A percentile compares a stretch with the other conserved stretches of the same genome.
Conservation (phyloP, 768 basidiomycete species). For the Mycena maculata region DNA sequence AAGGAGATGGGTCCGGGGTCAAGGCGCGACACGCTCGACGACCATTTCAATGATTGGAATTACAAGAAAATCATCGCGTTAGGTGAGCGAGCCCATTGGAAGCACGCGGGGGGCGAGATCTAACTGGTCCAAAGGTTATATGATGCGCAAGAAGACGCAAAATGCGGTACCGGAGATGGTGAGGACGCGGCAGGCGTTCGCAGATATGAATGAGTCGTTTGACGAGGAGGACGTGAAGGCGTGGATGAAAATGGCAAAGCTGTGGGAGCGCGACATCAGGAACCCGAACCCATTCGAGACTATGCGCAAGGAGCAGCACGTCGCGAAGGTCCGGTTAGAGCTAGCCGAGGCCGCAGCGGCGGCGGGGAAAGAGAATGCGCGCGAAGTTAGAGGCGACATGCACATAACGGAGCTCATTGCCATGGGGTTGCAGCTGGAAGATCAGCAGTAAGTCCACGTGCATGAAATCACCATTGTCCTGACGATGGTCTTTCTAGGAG, state of each 20-base stretch:
- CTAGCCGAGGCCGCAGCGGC: neutral
- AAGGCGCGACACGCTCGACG: slow-evolving; percentile 3
- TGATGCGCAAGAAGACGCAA: neutral
- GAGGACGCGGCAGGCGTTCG: neutral
- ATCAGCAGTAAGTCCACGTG: slow-evolving; percentile 32
- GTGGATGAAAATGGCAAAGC: neutral
- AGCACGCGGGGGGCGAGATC: too few species aligned
- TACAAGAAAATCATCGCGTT: slow-evolving; percentile 17
- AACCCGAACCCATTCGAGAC: neutral
- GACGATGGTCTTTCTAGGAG: neutral
- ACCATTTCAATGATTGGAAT: slow-evolving; percentile 23
- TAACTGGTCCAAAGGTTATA: neutral
- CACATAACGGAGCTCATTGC: slow-evolving; percentile 22
- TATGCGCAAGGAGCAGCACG: neutral
- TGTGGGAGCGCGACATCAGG: neutral
- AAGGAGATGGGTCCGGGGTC: slow-evolving; percentile 49
- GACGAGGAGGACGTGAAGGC: neutral
- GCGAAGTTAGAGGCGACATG: slow-evolving; percentile 18
- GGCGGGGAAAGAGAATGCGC: neutral
- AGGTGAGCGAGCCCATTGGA: slow-evolving; percentile 9
- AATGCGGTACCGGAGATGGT: neutral
- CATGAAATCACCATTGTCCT: too few species aligned
- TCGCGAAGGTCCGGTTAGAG: neutral
- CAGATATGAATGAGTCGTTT: neutral
- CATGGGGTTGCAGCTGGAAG: slow-evolving; percentile 31